Evolutionary conservation across 176 grass and related monocot genomes (phyloP).

Genomic region (Phoenix roebelenii): DNA sequence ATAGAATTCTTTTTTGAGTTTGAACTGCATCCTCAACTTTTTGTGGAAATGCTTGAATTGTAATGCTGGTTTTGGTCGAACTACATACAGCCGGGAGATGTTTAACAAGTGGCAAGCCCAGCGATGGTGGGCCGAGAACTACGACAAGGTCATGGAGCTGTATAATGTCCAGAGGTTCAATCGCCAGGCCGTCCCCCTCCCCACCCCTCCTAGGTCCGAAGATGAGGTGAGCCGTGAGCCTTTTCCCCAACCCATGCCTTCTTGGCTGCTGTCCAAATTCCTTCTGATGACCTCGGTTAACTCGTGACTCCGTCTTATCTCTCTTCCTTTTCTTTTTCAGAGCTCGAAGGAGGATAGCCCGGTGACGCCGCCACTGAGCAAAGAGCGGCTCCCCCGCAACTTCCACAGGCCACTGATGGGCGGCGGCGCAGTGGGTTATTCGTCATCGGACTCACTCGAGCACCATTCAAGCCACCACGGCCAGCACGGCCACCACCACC

Average conservation of each 20-base stretch:
- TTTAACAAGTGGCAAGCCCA: slow-evolving; percentile 98
- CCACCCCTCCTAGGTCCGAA: slow-evolving; percentile 76
- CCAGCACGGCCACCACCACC: slow-evolving; percentile 13
- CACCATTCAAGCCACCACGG: slow-evolving; percentile 21
- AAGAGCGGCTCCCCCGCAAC: slow-evolving; percentile 56
- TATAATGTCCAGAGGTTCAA: slow-evolving; percentile 97
- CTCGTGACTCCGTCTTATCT: neutral
- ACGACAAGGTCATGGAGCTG: slow-evolving; percentile 92
- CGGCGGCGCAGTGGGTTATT: slow-evolving; percentile 39
- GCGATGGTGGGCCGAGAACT: slow-evolving; percentile 98
- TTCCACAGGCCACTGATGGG: slow-evolving; percentile 43
- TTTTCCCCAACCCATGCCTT: too few species aligned
- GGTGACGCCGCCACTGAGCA: slow-evolving; percentile 66
- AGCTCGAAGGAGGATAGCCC: slow-evolving; percentile 75
- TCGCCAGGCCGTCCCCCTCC: slow-evolving; percentile 56
- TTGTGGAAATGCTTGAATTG: too few species aligned
- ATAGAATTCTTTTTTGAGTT: too few species aligned
- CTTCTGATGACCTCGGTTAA: too few species aligned
- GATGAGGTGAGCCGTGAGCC: slow-evolving; percentile 40
- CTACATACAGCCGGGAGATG: slow-evolving; percentile 58
- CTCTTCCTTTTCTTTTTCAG: slow-evolving; percentile 25
- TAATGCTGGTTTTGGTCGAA: too few species aligned
- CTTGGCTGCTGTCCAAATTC: too few species aligned
- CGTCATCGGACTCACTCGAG: slow-evolving; percentile 87
- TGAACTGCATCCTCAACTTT: too few species aligned